Base-by-base conservation (phyloP, 306 rosid species). In the Begonia peltatifolia region DNA sequence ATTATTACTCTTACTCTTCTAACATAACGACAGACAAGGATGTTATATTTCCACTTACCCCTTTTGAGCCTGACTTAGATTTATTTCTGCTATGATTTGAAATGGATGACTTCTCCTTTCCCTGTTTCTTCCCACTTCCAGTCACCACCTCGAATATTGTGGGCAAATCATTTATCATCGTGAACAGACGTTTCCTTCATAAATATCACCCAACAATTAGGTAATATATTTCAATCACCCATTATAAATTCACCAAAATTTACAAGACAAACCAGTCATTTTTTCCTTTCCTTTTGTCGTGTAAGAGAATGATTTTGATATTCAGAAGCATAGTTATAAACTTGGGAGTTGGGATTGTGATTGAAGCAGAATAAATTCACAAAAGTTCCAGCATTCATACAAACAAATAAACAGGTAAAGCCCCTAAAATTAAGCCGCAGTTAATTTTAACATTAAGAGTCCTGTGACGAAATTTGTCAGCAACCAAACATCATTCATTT, bases 11-110 rank as follows among this genome's bases (percentile, higher is more conserved):
- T 1, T 17, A 17, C 15, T 4, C 23, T 46, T 46, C 46, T 13
- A 22, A 18, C 3, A 58, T 23, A 10, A 14, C 25, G 47, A 16
- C 25, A n/a, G 63, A 58, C 10, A 30, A 11, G 36, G 15, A 58
- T 48, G 35, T 12, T 41, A 50, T 47, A 42, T 9, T 35, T 49
- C 6, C 12, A 11, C 25, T 71, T 80, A 87, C 95, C 95, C 68
- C 88, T 65, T 72, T 78, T n/a, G 84, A 67, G 42, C 70, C 63
- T 1, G 75, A 67, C 70, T 83, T 83, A 52, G 82, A 67, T 74
- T 80, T 83, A 80, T 58, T 72, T 76, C 70, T 63, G 73, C 63
- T 77, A 62, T 55, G 67, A 62, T 76, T 78, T 60, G 84, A 54
- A 63, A 70, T 67, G 44, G 71, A 60, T 36, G 86, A 61, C 76